These are phyloP conservation scores for Leptosphaerulina australis DNA, from an alignment of 2,329 filamentous ascomycete genomes.

Conservation along the genomic window DNA sequence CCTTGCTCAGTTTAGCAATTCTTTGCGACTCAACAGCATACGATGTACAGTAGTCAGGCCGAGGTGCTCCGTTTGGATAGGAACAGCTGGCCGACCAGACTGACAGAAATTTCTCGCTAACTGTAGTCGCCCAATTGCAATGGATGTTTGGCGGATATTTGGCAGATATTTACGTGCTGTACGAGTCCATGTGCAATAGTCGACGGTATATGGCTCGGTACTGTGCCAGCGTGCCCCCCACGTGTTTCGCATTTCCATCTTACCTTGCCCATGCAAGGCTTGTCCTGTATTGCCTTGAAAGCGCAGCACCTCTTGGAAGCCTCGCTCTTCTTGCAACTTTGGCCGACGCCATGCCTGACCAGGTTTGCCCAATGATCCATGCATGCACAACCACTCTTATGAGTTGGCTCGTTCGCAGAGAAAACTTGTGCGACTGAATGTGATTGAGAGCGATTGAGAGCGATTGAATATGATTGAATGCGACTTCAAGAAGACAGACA, in stretches of 20 bases:
- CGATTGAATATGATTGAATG: slow-evolving; percentile 6
- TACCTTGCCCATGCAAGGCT: slow-evolving; percentile 14
- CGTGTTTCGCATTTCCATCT: slow-evolving; percentile 28
- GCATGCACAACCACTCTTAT: slow-evolving; percentile 10
- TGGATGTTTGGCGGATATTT: not conserved
- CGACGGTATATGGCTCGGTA: slow-evolving; percentile 7
- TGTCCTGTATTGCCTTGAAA: slow-evolving; percentile 9
- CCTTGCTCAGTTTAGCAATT: slow-evolving; percentile 23
- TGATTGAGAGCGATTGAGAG: slow-evolving; percentile 7
- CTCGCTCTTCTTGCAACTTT: slow-evolving; percentile 10
- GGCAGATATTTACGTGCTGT: not conserved
- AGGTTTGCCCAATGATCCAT: slow-evolving; percentile 2
- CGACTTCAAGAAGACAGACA: slow-evolving; percentile 5
- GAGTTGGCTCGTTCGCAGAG: slow-evolving; percentile 7
- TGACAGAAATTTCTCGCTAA: slow-evolving; percentile 11
- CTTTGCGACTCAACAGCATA: slow-evolving; percentile 7
- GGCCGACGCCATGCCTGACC: slow-evolving; percentile 13
- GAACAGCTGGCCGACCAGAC: slow-evolving; percentile 4
- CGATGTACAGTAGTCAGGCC: slow-evolving; percentile 11
- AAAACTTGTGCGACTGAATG: slow-evolving; percentile 1
- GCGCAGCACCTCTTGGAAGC: slow-evolving; percentile 14
- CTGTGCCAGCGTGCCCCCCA: slow-evolving; percentile 24
- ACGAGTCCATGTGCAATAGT: not conserved
- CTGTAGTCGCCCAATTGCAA: not conserved
- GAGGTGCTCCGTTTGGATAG: slow-evolving; percentile 15